phyloP scores from a whole-genome alignment of 768 basidiomycete genomes.

The Amanita polypyramis region DNA sequence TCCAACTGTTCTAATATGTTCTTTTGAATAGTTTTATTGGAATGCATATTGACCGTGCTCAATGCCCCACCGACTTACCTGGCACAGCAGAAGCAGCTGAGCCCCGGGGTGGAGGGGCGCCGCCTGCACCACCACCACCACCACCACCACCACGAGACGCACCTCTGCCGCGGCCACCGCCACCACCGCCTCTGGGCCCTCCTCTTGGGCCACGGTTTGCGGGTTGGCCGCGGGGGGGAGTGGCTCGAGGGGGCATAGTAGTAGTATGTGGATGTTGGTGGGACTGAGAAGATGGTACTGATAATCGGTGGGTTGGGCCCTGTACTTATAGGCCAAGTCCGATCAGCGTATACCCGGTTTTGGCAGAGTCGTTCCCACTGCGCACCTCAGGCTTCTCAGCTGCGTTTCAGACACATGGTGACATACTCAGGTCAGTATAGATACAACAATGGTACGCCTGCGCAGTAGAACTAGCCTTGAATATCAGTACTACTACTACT shows the following conservation, averaged over 20 bases:
- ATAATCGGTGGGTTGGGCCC: not conserved
- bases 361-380: not conserved
- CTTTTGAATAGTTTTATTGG: conserved; percentile 11
- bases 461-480: no score
- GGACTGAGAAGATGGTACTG: conserved; percentile 1
- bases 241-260: conserved; percentile 11
- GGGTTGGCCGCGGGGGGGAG: conserved; percentile 7
- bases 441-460: no score
- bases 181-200: conserved; percentile 2
- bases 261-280: not conserved
- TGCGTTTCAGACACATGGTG: not conserved
- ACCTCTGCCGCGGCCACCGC: conserved; percentile 4
- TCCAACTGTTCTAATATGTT: conserved; percentile 38
- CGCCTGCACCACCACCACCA: conserved; percentile 1
- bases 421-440: no score
- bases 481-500: no score
- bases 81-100: conserved; percentile 12
- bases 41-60: not conserved
- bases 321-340: not conserved
- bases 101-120: conserved; percentile 10
- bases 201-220: conserved; percentile 1
- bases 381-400: not conserved
- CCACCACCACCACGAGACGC: conserved; percentile 14
- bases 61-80: conserved; percentile 11
- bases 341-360: not conserved